Conservation (phyloP, 2,329 filamentous ascomycete species). For the Penicillium hordei region DNA sequence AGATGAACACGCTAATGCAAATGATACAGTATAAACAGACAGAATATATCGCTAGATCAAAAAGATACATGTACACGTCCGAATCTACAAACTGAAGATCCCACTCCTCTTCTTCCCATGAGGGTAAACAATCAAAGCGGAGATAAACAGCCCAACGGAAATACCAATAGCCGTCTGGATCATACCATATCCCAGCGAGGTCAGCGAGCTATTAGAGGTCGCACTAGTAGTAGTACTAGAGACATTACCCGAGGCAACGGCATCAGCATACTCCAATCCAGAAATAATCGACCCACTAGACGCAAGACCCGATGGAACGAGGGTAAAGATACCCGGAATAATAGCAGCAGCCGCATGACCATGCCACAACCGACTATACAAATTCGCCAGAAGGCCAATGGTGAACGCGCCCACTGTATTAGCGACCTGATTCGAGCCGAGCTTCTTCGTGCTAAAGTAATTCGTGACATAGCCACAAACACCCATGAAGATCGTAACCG, state of each 20-base stretch:
- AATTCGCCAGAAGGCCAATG: constrained; percentile 73
- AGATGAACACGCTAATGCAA: neutral
- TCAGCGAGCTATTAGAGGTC: constrained; percentile 21
- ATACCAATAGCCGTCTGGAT: constrained; percentile 49
- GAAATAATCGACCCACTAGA: constrained; percentile 56
- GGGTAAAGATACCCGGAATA: constrained; percentile 78
- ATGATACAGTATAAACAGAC: neutral
- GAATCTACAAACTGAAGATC: constrained; percentile 40
- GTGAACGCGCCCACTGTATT: constrained; percentile 74
- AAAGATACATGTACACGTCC: neutral
- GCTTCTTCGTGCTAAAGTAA: constrained; percentile 54
- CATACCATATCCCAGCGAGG: constrained; percentile 45
- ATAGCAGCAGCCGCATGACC: constrained; percentile 79
- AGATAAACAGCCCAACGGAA: constrained; percentile 47
- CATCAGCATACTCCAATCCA: constrained; percentile 55
- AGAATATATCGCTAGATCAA: neutral
- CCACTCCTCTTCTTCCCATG: constrained; percentile 47
- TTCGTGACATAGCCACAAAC: constrained; percentile 61
- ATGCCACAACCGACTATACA: constrained; percentile 70
- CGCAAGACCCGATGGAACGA: constrained; percentile 59
- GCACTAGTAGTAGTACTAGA: neutral
- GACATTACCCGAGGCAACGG: constrained; percentile 40
- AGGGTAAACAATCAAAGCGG: constrained; percentile 48
- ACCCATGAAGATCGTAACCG: constrained; percentile 70
- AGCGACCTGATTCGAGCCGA: constrained; percentile 69